These are phyloP conservation scores for Simplicillium aogashimaense DNA, from an alignment of 2,329 filamentous ascomycete genomes.

Conservation along the genomic window DNA sequence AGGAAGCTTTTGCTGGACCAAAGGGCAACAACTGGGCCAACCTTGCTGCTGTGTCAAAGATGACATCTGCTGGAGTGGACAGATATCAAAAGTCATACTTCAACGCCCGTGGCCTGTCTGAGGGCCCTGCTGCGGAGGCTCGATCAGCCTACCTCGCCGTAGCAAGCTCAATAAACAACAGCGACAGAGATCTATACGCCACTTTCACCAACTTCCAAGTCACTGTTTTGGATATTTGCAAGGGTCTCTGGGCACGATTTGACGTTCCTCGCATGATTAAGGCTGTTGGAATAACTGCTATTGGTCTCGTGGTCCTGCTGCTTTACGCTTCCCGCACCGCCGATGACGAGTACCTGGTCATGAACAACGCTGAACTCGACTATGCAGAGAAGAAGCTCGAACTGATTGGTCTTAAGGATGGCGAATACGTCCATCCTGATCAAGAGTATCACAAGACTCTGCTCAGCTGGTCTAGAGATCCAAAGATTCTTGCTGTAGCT, in stretches of 20 bases:
- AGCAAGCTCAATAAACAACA: slow-evolving; percentile 30
- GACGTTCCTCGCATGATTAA: slow-evolving; percentile 77
- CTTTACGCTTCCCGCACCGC: slow-evolving; percentile 58
- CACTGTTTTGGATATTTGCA: slow-evolving; percentile 70
- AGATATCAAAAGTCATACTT: slow-evolving; percentile 83
- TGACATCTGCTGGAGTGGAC: slow-evolving; percentile 78
- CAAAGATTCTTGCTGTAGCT: slow-evolving; percentile 20
- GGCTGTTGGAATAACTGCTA: slow-evolving; percentile 62
- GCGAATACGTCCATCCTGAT: slow-evolving; percentile 29
- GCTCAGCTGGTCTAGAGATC: slow-evolving; percentile 25
- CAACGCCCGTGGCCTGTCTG: slow-evolving; percentile 56
- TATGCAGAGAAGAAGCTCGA: slow-evolving; percentile 49
- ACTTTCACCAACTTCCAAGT: slow-evolving; percentile 66
- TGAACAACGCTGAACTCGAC: slow-evolving; percentile 48
- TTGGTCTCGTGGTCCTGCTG: slow-evolving; percentile 58
- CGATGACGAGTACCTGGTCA: slow-evolving; percentile 42
- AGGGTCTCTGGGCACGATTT: slow-evolving; percentile 83
- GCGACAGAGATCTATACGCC: slow-evolving; percentile 31
- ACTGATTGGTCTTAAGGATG: slow-evolving; percentile 26
- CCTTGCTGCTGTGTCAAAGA: slow-evolving; percentile 64
- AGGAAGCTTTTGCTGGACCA: slow-evolving; percentile 76
- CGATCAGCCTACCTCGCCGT: slow-evolving; percentile 35
- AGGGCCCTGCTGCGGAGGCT: slow-evolving; percentile 35
- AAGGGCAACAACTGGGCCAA: slow-evolving; percentile 65
- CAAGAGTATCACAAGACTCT: slow-evolving; percentile 20